Percentiles rank a stretch among this genome's conserved stretches.
Conservation (phyloP, 1,139 yeast genomes). For the Yamadazyma jaroonii region DNA sequence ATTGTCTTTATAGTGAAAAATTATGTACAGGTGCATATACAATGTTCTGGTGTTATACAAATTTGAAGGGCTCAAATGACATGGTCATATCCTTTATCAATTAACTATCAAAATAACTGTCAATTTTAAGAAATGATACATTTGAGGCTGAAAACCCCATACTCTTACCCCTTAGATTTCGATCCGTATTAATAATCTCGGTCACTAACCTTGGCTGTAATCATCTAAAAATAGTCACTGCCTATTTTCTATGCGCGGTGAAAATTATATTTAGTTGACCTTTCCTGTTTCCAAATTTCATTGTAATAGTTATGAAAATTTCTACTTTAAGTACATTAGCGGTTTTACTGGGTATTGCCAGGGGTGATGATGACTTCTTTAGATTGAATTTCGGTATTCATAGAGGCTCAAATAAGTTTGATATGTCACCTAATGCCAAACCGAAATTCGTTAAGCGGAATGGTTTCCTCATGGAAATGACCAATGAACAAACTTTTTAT, state of each 20-base stretch:
- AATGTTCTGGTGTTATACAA: no score
- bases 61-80: no score
- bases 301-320: background rate
- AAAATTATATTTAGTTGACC: background rate
- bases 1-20: no score
- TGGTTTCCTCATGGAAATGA: constrained; percentile 33
- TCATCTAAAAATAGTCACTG: no score
- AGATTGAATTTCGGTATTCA: constrained; percentile 26
- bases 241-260: background rate
- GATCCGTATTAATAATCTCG: no score
- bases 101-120: no score
- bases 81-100: no score
- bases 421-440: constrained; percentile 15
- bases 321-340: background rate
- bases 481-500: constrained; percentile 48
- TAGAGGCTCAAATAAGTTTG: constrained; percentile 20
- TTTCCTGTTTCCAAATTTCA: background rate
- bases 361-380: constrained; percentile 11
- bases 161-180: no score
- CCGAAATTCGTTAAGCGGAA: constrained; percentile 30
- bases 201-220: no score
- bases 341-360: background rate
- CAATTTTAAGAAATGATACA: no score
- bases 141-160: no score
- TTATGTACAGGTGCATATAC: no score